Base-by-base conservation (phyloP, 495 filamentous ascomycete species). In the Xylaria nigripes region DNA sequence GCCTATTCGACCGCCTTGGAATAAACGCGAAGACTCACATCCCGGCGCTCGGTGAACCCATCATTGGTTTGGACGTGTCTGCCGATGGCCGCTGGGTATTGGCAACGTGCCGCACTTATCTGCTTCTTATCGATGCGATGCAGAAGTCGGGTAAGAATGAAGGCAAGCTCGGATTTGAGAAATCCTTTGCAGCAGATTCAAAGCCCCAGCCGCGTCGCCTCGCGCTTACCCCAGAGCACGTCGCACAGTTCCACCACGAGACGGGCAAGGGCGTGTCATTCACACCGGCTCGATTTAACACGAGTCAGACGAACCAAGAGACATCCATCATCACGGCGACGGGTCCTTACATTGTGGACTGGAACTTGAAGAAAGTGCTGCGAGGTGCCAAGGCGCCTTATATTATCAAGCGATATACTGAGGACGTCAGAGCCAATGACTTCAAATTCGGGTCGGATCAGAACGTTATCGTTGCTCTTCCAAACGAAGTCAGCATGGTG, bases 401-500 rank as follows among this genome's bases (percentile, higher is more conserved):
- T 68, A 85, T 83, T 40, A 95, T 98, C 78, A 96, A 96, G 75
- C 86, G 93, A 4, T 98, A 98, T 64, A 79, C 77, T 4, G 93
- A 98, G 68, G 86, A 93, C 49, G 89, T 98, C 60, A 95, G 90
- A 76, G 93, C 93, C n/a, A 94, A 98, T 65, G 94, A 98, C 67
- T 98, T 98, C 84, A 87, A 90, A 59, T 98, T 91, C 61, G 91
- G 91, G 27, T 88, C 83, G 12, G 93, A 98, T 66, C 95, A 95
- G 79, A 96, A 96, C 61, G 87, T 98, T 57, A 96, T 98, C 64
- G 91, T 98, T 19, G 93, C 93, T 1, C 72, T 97, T 56, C 90
- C 94, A 3, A 95, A 98, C 66, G 91, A 96, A 70, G 92, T 98
- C 57, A 92, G 96, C 68, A 96, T 96, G 91, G 87, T 97, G 22